These are phyloP conservation scores for Metschnikowia anglica DNA, from an alignment of 805 yeast genomes.

Conservation along the genomic window DNA sequence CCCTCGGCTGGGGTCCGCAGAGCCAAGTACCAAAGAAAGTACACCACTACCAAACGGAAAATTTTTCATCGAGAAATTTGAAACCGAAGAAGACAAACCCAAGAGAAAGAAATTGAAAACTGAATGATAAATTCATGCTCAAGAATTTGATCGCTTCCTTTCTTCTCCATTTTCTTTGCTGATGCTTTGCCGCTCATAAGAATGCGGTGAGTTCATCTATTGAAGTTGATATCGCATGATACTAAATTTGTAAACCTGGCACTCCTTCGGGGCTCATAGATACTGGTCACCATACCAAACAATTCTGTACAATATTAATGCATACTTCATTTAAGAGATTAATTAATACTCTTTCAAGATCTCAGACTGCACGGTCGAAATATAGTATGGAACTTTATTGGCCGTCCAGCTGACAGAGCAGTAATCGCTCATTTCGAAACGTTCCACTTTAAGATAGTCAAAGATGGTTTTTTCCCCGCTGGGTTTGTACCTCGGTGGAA, in stretches of 20 bases:
- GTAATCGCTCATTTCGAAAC: constrained; percentile 56
- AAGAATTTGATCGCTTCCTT: too few species aligned
- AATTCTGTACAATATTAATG: too few species aligned
- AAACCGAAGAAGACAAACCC: constrained; percentile 6
- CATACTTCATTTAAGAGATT: too few species aligned
- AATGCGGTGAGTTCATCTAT: too few species aligned
- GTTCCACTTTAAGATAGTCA: constrained; percentile 63
- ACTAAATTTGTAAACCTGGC: too few species aligned
- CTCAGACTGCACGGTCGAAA: constrained; percentile 60
- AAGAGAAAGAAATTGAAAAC: constrained; percentile 13
- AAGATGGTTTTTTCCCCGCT: constrained; percentile 55
- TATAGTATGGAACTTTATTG: constrained; percentile 75
- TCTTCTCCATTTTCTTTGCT: too few species aligned
- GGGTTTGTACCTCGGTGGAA: constrained; percentile 71
- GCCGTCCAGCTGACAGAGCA: constrained; percentile 90
- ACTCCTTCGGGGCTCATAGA: too few species aligned
- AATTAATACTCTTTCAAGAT: constrained; percentile 35
- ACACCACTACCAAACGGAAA: constrained; percentile 14
- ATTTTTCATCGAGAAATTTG: constrained; percentile 3
- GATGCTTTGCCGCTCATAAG: too few species aligned
- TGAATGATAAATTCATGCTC: background rate
- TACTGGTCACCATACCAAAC: too few species aligned
- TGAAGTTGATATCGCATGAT: too few species aligned
- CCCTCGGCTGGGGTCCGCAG: constrained; percentile 37
- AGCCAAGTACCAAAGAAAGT: constrained; percentile 29